Conservation (phyloP, 345 rosid genomes). For the Eucalyptus paniculata region DNA sequence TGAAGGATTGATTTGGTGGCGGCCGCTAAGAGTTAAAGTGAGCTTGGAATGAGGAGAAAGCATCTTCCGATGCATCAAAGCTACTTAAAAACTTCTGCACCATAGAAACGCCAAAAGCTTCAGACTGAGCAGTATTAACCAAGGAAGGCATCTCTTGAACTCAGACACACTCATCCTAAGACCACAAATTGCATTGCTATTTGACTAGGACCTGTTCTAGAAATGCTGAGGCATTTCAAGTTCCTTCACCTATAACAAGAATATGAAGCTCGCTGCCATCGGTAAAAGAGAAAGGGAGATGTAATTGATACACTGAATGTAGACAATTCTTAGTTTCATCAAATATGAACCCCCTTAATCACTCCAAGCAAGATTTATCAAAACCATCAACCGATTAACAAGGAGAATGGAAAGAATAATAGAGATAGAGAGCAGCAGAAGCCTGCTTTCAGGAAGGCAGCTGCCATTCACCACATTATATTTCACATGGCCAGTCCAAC, state of each 20-base stretch:
- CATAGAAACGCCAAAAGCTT: neutral
- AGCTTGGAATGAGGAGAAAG: neutral
- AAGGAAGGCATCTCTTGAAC: neutral
- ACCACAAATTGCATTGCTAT: neutral
- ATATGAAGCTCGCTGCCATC: neutral
- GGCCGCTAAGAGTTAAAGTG: neutral
- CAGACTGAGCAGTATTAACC: neutral
- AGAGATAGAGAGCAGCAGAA: too few relatives aligned
- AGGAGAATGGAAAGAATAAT: neutral
- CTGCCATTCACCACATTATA: too few relatives aligned
- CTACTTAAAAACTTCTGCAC: neutral
- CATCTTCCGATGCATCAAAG: neutral
- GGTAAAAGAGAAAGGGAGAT: neutral
- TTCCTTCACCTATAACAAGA: neutral
- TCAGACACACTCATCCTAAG: neutral
- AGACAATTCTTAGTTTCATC: neutral
- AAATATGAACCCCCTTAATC: neutral
- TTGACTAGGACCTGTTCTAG: neutral
- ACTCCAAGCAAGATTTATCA: neutral
- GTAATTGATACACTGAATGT: neutral
- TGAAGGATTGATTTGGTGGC: neutral
- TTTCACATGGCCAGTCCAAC: too few relatives aligned
- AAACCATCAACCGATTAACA: neutral
- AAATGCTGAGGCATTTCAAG: neutral
- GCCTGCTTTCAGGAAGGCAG: too few relatives aligned